Conservation (phyloP, 768 basidiomycete genomes). For the Xanthoconium stramineum region DNA sequence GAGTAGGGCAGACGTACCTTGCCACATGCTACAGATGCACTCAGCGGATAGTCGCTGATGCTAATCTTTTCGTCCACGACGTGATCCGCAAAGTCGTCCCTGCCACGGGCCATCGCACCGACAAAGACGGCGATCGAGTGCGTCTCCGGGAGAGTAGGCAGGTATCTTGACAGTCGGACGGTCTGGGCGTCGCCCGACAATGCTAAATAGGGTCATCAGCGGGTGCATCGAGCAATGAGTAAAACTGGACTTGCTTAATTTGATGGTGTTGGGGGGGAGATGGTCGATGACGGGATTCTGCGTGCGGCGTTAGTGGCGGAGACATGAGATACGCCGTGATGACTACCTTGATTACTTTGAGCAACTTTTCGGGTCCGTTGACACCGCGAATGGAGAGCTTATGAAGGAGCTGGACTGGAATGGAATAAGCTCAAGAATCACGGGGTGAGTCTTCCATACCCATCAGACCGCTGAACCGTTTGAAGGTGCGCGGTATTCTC, state of each 20-base stretch:
- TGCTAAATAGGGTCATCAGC: slow-evolving; percentile 43
- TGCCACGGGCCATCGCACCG: slow-evolving; percentile 96
- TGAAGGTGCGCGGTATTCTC: slow-evolving; percentile 96
- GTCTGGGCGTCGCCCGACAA: slow-evolving; percentile 90
- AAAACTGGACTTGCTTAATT: slow-evolving; percentile 69
- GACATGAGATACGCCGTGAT: not conserved
- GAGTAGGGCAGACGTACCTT: slow-evolving; percentile 58
- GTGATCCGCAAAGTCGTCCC: slow-evolving; percentile 95
- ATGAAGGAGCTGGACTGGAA: slow-evolving; percentile 90
- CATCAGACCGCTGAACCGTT: slow-evolving; percentile 98
- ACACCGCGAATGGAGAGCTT: slow-evolving; percentile 94
- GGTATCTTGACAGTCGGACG: slow-evolving; percentile 74
- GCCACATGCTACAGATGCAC: slow-evolving; percentile 93
- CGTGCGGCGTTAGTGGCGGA: slow-evolving; percentile 1
- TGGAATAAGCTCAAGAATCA: not conserved
- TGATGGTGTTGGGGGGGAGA: slow-evolving; percentile 91
- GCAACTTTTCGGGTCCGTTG: slow-evolving; percentile 93
- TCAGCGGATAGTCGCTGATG: slow-evolving; percentile 90
- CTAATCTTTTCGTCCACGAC: slow-evolving; percentile 95
- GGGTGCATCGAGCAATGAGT: not conserved
- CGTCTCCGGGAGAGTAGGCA: slow-evolving; percentile 81
- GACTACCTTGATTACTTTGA: slow-evolving; percentile 92
- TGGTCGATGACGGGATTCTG: slow-evolving; percentile 95
- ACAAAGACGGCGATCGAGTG: slow-evolving; percentile 94
- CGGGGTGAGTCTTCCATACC: slow-evolving; percentile 46